Base-by-base conservation (phyloP, 1,139 yeast species). In the Protomyces macrosporus region DNA sequence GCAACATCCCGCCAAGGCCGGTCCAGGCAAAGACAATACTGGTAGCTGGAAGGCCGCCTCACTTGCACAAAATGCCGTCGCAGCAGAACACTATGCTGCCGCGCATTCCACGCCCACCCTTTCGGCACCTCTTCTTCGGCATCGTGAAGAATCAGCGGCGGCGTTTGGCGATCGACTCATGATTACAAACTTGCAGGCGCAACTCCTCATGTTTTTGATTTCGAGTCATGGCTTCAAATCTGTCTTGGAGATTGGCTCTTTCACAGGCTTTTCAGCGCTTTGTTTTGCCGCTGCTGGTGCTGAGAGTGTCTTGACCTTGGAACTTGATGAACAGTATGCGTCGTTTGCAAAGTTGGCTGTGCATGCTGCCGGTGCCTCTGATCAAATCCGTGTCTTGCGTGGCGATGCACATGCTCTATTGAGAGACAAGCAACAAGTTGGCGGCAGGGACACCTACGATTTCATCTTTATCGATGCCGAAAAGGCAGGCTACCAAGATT, bases 391-490 rank as follows among this genome's bases (percentile, higher is more conserved):
- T 33, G 58, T 60, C 16, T 40, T 53, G 16, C 53, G 53, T n/a
- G 63, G 58, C 7, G 58, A 53, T 37, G 63, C 63, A 6, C 63
- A 60, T 37, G 50, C 33, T 0, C 34, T 51, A n/a, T 35, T 60
- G 14, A 32, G 14, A 23, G 63, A 53, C 50, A 50, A 45, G 54
- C 45, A 45, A 6, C 14, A 14, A 0, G 53, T 58, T 6, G 56
- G 53, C 2, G 62, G 62, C 34, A 42, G 23, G 23, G 48, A 42
- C 5, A 36, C 35, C n/a, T 60, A 52, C 14, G 63, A 60, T 35
- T 32, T 60, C 33, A 45, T 60, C 58, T 60, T 60, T 45, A 60
- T 60, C 35, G 63, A 60, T 37, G 63, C 63, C 40, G 63, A 60
- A 16, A 60, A 60, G 54, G 16, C 30, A 9, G 63, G 63, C 40